Percentiles rank a stretch among this genome's conserved stretches.
Evolutionary conservation across 2,329 filamentous ascomycete genomes (phyloP).

Genomic region (Boeremia exigua): DNA sequence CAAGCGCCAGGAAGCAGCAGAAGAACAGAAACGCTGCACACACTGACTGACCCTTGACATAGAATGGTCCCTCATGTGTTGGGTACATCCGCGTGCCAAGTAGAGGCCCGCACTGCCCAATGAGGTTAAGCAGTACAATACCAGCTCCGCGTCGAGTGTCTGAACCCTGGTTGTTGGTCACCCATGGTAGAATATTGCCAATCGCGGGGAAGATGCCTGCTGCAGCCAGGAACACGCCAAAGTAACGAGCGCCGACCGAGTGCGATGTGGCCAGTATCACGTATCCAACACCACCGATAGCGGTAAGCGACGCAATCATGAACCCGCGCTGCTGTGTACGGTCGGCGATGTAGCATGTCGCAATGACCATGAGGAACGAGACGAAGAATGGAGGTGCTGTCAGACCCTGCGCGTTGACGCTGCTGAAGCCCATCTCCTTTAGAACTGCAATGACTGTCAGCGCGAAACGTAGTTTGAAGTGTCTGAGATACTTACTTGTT

Average conservation of each 20-base stretch:
- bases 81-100: conserved; percentile 47
- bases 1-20: conserved; percentile 38
- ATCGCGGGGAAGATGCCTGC: conserved; percentile 71
- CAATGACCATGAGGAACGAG: conserved; percentile 68
- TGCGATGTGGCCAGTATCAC: conserved; percentile 66
- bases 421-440: conserved; percentile 68
- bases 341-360: conserved; percentile 70
- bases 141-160: conserved; percentile 71
- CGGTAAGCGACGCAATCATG: conserved; percentile 63
- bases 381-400: conserved; percentile 74
- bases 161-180: conserved; percentile 71
- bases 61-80: conserved; percentile 37
- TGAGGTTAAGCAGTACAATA: conserved; percentile 70
- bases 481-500: conserved; percentile 31
- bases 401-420: conserved; percentile 72
- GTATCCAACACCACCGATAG: conserved; percentile 68
- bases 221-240: conserved; percentile 62
- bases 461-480: not conserved
- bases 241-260: conserved; percentile 58
- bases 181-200: conserved; percentile 73
- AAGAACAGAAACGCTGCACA: conserved; percentile 50
- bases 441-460: conserved; percentile 31
- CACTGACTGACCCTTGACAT: conserved; percentile 44
- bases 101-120: conserved; percentile 60
- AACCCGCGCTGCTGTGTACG: conserved; percentile 67